Evolutionary conservation across 345 rosid genomes (phyloP), one percentile per base, ranked within the genome.

Genomic region (Conringia planisiliqua): DNA sequence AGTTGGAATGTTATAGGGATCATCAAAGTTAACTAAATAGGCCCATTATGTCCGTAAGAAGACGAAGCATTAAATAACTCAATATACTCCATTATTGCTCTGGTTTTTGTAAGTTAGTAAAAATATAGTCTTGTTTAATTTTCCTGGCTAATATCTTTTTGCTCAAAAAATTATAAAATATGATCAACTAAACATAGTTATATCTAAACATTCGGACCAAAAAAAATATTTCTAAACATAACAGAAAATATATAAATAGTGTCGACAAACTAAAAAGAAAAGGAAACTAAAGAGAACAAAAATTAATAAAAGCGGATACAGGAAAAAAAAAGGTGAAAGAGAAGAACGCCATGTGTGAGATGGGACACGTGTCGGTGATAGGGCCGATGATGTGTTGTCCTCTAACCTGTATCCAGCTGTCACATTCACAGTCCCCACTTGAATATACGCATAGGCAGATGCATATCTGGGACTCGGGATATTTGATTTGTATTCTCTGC

Each of bases 301-400:
- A 18, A 13, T 1, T 22, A 11, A 30, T 52, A 6, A 6, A 4
- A 44, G 61, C 9, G 61, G 51, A 48, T 32, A 47, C n/a, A 16
- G 8, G 1, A 6, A 27, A 27, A 27, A 11, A 9, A 24, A 69
- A 16, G 7, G 64, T 32, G 9, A 69, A 62, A 69, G 70, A 61
- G 33, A 54, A 27, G 47, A 70, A 44, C 32, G 80, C 62, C 80
- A 77, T 77, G 80, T 77, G 72, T 77, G 62, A 71, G 68, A 58
- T 3, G 72, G 76, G 72, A 64, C 80, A 77, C 80, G 76, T 65
- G 80, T 77, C 80, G 72, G 56, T 14, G 44, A 46, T 7, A 56
- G 54, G 54, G 52, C 8, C 27, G 70, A 62, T 62, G 60, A 51
- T 76, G 75, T 70, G 80, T 77, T 77, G 80, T 77, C 76, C 68